A percentile compares a stretch with the other conserved stretches of the same genome.
These are phyloP conservation scores for Kazachstania sp. DNA, from an alignment of 1,139 yeast genomes.

Conservation along the genomic window DNA sequence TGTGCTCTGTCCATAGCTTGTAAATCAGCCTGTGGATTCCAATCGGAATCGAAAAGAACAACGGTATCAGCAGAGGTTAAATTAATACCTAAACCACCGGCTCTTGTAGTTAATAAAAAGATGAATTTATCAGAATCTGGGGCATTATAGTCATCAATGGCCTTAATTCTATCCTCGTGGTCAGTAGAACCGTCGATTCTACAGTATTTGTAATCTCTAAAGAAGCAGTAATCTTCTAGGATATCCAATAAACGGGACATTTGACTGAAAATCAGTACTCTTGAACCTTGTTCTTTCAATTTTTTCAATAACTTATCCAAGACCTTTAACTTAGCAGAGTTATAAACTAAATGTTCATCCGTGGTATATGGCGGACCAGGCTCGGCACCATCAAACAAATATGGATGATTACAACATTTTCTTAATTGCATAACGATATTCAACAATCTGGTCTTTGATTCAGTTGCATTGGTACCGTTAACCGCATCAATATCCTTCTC, in stretches of 20 bases:
- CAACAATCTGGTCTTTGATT: constrained; percentile 79
- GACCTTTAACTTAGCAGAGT: constrained; percentile 85
- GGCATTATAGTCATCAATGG: constrained; percentile 84
- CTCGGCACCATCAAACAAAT: constrained; percentile 94
- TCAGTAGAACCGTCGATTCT: constrained; percentile 93
- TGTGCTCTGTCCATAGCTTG: constrained; percentile 99
- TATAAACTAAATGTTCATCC: constrained; percentile 83
- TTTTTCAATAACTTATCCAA: constrained; percentile 74
- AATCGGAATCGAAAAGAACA: constrained; percentile 84
- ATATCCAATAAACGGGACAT: constrained; percentile 91
- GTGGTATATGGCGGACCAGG: constrained; percentile 98
- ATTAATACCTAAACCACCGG: constrained; percentile 96
- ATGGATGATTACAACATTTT: constrained; percentile 96
- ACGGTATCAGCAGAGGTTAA: constrained; percentile 90
- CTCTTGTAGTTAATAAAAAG: constrained; percentile 86
- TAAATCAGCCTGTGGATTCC: constrained; percentile 98
- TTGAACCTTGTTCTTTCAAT: constrained; percentile 67
- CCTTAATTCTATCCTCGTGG: constrained; percentile 85
- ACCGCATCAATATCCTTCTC: constrained; percentile 96
- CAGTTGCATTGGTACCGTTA: constrained; percentile 83
- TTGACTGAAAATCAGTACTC: constrained; percentile 88
- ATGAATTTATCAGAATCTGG: constrained; percentile 79
- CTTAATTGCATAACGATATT: constrained; percentile 95
- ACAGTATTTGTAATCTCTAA: constrained; percentile 78
- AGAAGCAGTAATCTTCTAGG: constrained; percentile 81